Conservation (phyloP, 2,329 filamentous ascomycete species). For the Fusarium beomiforme region DNA sequence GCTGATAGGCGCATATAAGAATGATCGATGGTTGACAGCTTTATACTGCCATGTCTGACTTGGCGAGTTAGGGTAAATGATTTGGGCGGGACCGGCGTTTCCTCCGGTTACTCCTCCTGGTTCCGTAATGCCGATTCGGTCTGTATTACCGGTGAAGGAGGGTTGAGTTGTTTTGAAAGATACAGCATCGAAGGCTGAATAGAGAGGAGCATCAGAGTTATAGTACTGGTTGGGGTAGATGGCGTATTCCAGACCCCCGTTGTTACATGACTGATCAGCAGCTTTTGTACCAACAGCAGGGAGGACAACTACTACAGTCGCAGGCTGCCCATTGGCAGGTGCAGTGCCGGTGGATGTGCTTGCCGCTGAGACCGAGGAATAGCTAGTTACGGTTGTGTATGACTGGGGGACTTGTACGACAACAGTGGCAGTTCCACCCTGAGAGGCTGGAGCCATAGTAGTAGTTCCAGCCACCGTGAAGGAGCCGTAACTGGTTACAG, state of each 20-base stretch:
- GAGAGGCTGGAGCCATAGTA: no score
- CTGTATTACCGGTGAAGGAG: not conserved
- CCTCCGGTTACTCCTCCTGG: not conserved
- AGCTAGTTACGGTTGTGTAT: not conserved
- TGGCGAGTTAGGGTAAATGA: not conserved
- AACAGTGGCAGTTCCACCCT: not conserved
- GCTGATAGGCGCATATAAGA: not conserved
- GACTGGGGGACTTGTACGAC: not conserved
- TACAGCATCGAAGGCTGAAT: not conserved
- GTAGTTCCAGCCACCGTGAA: not conserved
- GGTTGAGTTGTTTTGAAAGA: not conserved
- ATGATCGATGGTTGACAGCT: not conserved
- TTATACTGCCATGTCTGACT: conserved; percentile 5
- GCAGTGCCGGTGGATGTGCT: not conserved
- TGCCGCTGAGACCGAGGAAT: not conserved
- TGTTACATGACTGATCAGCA: not conserved
- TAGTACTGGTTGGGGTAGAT: not conserved
- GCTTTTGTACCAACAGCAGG: not conserved
- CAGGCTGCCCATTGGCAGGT: not conserved
- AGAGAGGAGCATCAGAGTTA: not conserved
- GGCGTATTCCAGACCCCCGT: not conserved
- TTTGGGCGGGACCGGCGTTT: not conserved
- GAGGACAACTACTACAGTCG: not conserved
- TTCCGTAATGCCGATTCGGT: not conserved
- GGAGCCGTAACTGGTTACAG: not conserved